Percentiles rank a stretch among this genome's conserved stretches.
Conservation (phyloP, 257 asterid species). For the Salvia hispanica region DNA sequence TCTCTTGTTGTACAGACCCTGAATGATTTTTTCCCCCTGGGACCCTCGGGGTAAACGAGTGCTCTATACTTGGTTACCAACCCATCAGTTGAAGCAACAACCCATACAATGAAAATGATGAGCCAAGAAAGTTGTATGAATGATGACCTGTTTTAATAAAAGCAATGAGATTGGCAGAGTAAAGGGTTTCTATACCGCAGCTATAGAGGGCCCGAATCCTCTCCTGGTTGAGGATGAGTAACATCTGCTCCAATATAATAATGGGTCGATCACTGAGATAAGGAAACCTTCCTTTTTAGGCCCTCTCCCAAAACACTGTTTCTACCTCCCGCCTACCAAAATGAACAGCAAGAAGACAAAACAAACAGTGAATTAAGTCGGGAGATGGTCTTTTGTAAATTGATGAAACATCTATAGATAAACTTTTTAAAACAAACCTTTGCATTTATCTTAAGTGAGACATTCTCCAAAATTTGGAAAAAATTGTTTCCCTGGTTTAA, state of each 20-base stretch:
- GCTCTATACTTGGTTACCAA: conserved; percentile 73
- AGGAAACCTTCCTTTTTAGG: conserved; percentile 34
- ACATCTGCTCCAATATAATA: conserved; percentile 92
- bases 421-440: conserved; percentile 55
- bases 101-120: conserved; percentile 34
- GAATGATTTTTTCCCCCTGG: conserved; percentile 64
- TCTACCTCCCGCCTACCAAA: conserved; percentile 72
- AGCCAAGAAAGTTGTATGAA: neutral
- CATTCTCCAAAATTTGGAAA: too few relatives aligned
- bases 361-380: neutral
- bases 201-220: conserved; percentile 85
- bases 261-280: conserved; percentile 59
- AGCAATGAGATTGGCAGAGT: neutral
- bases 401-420: neutral
- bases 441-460: conserved; percentile 74
- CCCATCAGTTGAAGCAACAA: conserved; percentile 98
- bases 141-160: neutral
- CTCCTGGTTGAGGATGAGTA: conserved; percentile 88
- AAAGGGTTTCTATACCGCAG: conserved; percentile 54
- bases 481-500: conserved; percentile 37
- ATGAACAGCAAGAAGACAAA: neutral
- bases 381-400: neutral
- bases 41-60: conserved; percentile 69
- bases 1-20: conserved; percentile 48
- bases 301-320: conserved; percentile 58